A percentile compares a stretch with the other conserved stretches of the same genome.
Conservation (phyloP, 2,329 filamentous ascomycete species). For the Botryosphaeria dothidea region DNA sequence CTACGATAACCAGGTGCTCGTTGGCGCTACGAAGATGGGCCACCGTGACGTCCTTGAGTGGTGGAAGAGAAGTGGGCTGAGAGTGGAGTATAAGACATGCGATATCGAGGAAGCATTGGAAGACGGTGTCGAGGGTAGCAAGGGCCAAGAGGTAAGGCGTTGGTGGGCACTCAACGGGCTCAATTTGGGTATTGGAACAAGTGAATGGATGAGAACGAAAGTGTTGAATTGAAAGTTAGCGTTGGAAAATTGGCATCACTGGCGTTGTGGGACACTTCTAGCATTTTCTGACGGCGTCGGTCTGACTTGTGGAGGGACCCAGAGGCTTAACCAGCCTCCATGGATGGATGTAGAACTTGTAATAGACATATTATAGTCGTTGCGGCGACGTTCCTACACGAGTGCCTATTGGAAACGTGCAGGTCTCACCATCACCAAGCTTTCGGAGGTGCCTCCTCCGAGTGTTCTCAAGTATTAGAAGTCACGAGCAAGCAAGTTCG, state of each 20-base stretch:
- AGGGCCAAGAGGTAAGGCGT: conserved; percentile 70
- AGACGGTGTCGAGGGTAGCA: conserved; percentile 70
- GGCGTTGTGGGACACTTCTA: neutral
- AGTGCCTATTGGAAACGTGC: neutral
- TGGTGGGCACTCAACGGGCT: conserved; percentile 91
- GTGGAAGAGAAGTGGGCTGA: conserved; percentile 78
- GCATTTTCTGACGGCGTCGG: conserved; percentile 2
- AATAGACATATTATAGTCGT: neutral
- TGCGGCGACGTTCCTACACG: neutral
- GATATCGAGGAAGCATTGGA: conserved; percentile 94
- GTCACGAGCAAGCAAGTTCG: no score
- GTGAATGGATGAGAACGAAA: conserved; percentile 86
- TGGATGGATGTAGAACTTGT: neutral
- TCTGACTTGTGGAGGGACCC: neutral
- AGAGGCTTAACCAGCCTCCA: neutral
- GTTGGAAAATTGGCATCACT: neutral
- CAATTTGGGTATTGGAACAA: conserved; percentile 78
- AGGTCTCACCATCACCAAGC: neutral
- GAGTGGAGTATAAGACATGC: conserved; percentile 90
- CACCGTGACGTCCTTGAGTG: conserved; percentile 85
- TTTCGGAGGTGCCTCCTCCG: no score
- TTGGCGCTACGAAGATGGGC: conserved; percentile 84
- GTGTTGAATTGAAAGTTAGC: conserved; percentile 49
- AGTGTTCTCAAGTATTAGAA: no score
- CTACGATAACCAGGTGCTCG: conserved; percentile 80